Conservation (phyloP, 805 yeast genomes). For the Pichia phayaonensis region DNA sequence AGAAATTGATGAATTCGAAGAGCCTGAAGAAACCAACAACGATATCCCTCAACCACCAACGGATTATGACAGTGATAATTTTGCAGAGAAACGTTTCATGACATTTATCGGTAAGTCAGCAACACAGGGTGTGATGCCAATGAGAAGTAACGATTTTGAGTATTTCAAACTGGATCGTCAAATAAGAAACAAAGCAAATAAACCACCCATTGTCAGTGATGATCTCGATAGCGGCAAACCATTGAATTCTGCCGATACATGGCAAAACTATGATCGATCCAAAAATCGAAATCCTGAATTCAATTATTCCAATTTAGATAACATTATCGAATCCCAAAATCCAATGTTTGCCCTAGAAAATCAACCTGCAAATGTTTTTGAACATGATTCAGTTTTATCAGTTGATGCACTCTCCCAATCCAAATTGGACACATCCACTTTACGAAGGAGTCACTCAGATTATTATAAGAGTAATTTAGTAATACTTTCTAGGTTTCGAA, state of each 20-base stretch:
- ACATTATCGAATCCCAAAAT: background rate
- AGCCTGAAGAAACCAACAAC: too few species aligned
- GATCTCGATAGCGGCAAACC: background rate
- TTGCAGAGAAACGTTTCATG: too few species aligned
- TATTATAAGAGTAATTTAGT: conserved; percentile 3
- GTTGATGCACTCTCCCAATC: background rate
- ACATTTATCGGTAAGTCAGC: too few species aligned
- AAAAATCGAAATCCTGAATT: background rate
- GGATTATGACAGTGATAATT: too few species aligned
- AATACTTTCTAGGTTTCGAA: background rate
- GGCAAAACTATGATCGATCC: background rate
- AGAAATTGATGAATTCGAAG: background rate
- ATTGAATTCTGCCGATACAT: background rate
- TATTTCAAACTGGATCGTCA: background rate
- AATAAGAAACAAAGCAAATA: background rate
- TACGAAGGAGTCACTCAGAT: background rate
- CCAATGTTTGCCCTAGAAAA: conserved; percentile 3
- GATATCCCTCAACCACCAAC: too few species aligned
- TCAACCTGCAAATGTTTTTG: conserved; percentile 1
- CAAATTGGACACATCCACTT: background rate
- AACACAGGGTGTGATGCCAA: too few species aligned
- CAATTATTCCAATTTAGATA: background rate
- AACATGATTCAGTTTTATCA: background rate
- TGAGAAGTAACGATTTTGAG: background rate
- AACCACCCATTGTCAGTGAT: background rate